Evolutionary conservation across 805 yeast species (phyloP).

Genomic region (Metschnikowia anglica): DNA sequence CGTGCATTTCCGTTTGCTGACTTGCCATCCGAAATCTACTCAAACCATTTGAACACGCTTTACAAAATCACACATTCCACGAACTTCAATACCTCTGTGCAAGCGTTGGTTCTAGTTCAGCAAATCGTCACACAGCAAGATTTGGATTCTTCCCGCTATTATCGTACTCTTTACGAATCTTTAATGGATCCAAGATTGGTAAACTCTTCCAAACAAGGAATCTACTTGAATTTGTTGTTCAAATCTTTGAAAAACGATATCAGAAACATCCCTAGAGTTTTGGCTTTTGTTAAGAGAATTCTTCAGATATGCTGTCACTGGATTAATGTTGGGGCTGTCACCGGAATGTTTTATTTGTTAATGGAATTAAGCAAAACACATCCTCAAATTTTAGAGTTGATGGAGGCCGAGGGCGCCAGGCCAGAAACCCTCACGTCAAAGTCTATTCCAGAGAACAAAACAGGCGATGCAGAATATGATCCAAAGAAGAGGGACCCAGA

Average conservation of each 20-base stretch:
- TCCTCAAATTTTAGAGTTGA: slow-evolving; percentile 67
- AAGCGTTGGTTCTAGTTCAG: slow-evolving; percentile 81
- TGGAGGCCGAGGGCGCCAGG: slow-evolving; percentile 50
- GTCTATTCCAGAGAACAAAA: not conserved
- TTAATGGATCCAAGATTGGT: slow-evolving; percentile 80
- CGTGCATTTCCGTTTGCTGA: slow-evolving; percentile 93
- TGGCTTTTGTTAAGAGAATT: slow-evolving; percentile 89
- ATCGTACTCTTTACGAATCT: slow-evolving; percentile 85
- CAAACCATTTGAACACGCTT: slow-evolving; percentile 76
- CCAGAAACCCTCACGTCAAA: slow-evolving; percentile 43
- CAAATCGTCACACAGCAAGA: slow-evolving; percentile 69
- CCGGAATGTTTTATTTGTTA: slow-evolving; percentile 78
- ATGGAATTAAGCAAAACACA: slow-evolving; percentile 61
- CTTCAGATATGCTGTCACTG: slow-evolving; percentile 82
- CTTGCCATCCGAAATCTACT: slow-evolving; percentile 66
- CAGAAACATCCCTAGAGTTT: slow-evolving; percentile 55
- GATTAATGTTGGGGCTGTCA: slow-evolving; percentile 82
- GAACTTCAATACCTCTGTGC: slow-evolving; percentile 90
- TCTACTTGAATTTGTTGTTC: slow-evolving; percentile 81
- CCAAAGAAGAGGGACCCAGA: slow-evolving; percentile 90
- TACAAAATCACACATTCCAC: slow-evolving; percentile 91
- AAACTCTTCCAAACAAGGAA: slow-evolving; percentile 88
- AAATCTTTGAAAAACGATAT: slow-evolving; percentile 76
- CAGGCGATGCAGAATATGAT: slow-evolving; percentile 51
- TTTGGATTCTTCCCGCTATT: slow-evolving; percentile 65